phyloP scores from a whole-genome alignment of 768 basidiomycete species.

The Leccinum truebloodii region DNA sequence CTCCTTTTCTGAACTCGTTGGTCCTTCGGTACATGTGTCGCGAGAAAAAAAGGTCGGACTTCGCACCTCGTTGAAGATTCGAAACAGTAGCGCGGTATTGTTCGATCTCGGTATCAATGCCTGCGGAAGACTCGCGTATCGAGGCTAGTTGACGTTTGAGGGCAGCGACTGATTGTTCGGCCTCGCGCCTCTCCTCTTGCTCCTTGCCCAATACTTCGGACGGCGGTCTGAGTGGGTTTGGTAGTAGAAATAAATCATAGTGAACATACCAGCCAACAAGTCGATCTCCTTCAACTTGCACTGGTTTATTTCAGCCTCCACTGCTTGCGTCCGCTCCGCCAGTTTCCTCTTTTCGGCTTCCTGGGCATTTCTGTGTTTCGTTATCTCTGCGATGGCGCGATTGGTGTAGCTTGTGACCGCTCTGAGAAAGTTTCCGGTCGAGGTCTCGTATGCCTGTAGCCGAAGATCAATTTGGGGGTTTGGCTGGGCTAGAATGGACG shows the following conservation, averaged over 20 bases:
- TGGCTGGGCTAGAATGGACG: slow-evolving; percentile 51
- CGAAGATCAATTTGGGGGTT: slow-evolving; percentile 66
- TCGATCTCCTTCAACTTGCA: slow-evolving; percentile 82
- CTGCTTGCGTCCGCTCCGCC: slow-evolving; percentile 57
- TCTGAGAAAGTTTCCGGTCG: slow-evolving; percentile 70
- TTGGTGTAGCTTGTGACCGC: slow-evolving; percentile 74
- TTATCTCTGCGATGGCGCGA: slow-evolving; percentile 67
- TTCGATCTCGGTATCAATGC: slow-evolving; percentile 70
- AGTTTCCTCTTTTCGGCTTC: slow-evolving; percentile 61
- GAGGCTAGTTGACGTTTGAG: slow-evolving; percentile 68
- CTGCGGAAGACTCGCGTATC: slow-evolving; percentile 56
- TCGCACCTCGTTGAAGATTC: slow-evolving; percentile 64
- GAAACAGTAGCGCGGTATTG: slow-evolving; percentile 63
- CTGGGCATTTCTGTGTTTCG: slow-evolving; percentile 64
- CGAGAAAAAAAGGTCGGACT: slow-evolving; percentile 6
- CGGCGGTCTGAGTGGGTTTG: not conserved
- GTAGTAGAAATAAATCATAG: not conserved
- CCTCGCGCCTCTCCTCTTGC: slow-evolving; percentile 71
- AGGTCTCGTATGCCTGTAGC: slow-evolving; percentile 59
- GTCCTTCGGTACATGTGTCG: not conserved
- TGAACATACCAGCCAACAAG: slow-evolving; percentile 65
- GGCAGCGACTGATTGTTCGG: slow-evolving; percentile 57
- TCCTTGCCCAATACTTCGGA: slow-evolving; percentile 62
- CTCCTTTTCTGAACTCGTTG: slow-evolving; percentile 54
- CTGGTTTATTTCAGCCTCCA: slow-evolving; percentile 69